These are phyloP conservation scores for Prunus padus DNA, from an alignment of 306 rosid species.

Conservation along the genomic window DNA sequence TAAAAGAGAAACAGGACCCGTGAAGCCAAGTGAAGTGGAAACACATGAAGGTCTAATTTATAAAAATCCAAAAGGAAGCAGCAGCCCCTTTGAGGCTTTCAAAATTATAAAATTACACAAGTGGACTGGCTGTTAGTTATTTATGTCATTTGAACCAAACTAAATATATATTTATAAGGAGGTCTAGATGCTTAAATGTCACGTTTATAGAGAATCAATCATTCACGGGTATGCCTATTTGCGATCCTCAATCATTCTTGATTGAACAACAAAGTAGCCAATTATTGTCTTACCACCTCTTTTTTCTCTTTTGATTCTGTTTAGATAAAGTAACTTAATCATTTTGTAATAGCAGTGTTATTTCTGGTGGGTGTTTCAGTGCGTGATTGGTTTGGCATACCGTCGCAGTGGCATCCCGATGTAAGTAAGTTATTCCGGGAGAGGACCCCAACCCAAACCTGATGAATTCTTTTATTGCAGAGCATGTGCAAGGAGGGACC, in stretches of 20 bases:
- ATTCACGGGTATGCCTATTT: constrained; percentile 26
- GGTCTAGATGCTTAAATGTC: constrained; percentile 28
- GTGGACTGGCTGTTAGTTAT: background rate
- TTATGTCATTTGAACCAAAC: too few species aligned
- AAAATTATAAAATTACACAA: background rate
- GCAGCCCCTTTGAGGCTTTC: background rate
- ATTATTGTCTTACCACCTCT: background rate
- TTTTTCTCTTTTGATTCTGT: background rate
- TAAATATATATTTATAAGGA: background rate
- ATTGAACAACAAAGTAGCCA: constrained; percentile 4
- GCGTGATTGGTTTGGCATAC: too few species aligned
- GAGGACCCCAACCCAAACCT: constrained; percentile 28
- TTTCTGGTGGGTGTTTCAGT: background rate
- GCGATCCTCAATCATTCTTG: constrained; percentile 12
- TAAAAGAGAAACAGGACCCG: constrained; percentile 63
- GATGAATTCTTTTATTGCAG: constrained; percentile 45
- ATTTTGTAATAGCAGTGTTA: background rate
- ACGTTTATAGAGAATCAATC: constrained; percentile 16
- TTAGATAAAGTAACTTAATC: background rate
- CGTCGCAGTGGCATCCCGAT: too few species aligned
- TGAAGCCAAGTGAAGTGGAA: constrained; percentile 47
- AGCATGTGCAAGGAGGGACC: constrained; percentile 44
- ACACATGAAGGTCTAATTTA: constrained; percentile 12
- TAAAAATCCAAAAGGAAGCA: constrained; percentile 20
- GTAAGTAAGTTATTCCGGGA: background rate